These are phyloP conservation scores for Geosmithia flava DNA, from an alignment of 2,329 filamentous ascomycete species.

Conservation along the genomic window DNA sequence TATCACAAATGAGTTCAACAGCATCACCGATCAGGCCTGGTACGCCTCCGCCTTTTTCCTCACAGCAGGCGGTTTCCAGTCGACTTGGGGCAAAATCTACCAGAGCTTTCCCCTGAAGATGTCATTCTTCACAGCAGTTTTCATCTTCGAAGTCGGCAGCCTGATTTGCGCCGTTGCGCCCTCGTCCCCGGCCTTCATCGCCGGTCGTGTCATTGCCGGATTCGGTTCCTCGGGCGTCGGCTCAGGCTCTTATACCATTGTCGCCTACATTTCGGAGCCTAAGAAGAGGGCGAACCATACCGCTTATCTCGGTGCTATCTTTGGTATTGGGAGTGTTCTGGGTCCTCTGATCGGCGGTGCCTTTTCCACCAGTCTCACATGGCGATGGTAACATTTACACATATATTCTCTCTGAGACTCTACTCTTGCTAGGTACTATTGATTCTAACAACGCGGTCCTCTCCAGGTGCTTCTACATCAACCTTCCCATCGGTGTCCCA, in stretches of 20 bases:
- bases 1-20: conserved; percentile 12
- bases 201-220: conserved; percentile 4
- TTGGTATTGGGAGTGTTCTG: conserved; percentile 11
- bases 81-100: conserved; percentile 4
- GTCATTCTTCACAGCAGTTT: conserved; percentile 2
- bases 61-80: conserved; percentile 9
- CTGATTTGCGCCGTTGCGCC: conserved; percentile 5
- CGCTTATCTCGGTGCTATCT: conserved; percentile 9
- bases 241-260: not conserved
- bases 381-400: conserved; percentile 11
- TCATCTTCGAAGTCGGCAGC: conserved; percentile 5
- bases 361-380: conserved; percentile 11
- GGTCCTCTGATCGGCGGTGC: conserved; percentile 12
- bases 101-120: conserved; percentile 4
- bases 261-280: conserved; percentile 1
- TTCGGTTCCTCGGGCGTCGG: conserved; percentile 1
- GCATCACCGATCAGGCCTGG: conserved; percentile 29
- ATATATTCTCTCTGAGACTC: not conserved
- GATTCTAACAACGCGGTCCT: not conserved
- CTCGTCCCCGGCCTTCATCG: conserved; percentile 3
- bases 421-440: not conserved
- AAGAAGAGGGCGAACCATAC: conserved; percentile 1
- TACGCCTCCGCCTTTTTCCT: conserved; percentile 28
- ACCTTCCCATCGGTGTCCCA: conserved; percentile 32
- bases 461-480: conserved; percentile 14